Base-by-base conservation (phyloP, 257 asterid genomes). In the Linderniella brevidens region DNA sequence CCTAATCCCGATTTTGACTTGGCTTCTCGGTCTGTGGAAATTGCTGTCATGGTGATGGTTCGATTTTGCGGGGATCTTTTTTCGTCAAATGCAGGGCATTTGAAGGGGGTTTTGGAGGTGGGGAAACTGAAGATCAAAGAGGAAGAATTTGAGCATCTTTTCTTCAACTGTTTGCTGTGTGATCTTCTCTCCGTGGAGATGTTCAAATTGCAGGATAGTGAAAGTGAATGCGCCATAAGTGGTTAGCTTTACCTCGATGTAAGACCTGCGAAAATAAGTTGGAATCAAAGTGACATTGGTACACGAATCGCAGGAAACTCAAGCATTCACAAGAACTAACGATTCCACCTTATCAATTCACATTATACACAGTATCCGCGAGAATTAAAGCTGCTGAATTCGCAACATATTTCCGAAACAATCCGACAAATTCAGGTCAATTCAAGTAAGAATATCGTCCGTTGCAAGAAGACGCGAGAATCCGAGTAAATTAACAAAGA, bases 141-240 rank as follows among this genome's bases (percentile, higher is more conserved):
- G 51, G 60, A 66, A 32, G 77, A 19, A 45, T 58, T 19, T 19
- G 66, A 52, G 49, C 64, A 36, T 50, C 44, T 75, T 58, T 43
- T 62, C 35, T 43, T 62, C 35, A 25, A 58, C 8, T 68, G 59
- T 50, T 63, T 65, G 50, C 10, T 25, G 55, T 53, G 46, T 0
- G 69, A 65, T 38, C 58, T 64, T 56, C 55, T 68, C 48, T 63
- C 55, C 0, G 68, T 52, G 35, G 79, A 61, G 64, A 72, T 13
- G 41, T 64, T 68, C 56, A 69, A 67, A 39, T 74, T 63, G 66
- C 78, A 80, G 9, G 90, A 73, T 8, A 72, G 67, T 19, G 85
- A 65, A 37, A 73, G 86, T 13, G 75, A 60, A 58, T 80, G 90
- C 0, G 92, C 95, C 95, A 88, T 87, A 17, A 20, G 57, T 52